Evolutionary conservation across 441 rosid genomes (phyloP).

Genomic region (Gossypium schwendimanii): DNA sequence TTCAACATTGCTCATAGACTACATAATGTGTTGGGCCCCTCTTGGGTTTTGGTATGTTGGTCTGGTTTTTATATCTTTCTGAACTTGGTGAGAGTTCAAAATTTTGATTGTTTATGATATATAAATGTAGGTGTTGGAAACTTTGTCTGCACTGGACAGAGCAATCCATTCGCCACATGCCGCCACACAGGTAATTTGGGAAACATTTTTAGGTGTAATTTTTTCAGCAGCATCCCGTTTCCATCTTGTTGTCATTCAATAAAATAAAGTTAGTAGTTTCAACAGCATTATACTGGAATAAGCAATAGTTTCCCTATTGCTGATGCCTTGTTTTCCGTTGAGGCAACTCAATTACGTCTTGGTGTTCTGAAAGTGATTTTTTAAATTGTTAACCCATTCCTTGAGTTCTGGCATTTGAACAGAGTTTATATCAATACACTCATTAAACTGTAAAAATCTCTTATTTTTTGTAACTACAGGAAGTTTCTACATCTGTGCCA

Average conservation of each 20-base stretch:
- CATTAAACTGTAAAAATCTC: not conserved
- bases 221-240: not conserved
- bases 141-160: conserved; percentile 88
- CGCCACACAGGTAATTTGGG: conserved; percentile 68
- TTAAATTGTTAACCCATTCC: not conserved
- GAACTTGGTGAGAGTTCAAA: conserved; percentile 2
- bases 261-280: not conserved
- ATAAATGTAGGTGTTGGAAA: conserved; percentile 79
- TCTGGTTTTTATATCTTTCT: conserved; percentile 22
- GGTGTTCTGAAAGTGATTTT: not conserved
- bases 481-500: conserved; percentile 66
- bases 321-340: not conserved
- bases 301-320: not conserved
- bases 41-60: conserved; percentile 93
- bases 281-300: not conserved
- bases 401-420: not conserved
- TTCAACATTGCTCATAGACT: conserved; percentile 93
- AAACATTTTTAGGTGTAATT: not conserved
- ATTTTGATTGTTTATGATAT: conserved; percentile 11
- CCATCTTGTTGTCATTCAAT: not conserved
- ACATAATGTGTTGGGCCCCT: conserved; percentile 93
- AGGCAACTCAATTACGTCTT: not conserved
- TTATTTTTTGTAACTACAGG: conserved; percentile 40
- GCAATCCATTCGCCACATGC: conserved; percentile 97
- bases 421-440: not conserved